Conservation (phyloP, 208 protist genomes). For the Trypanosoma mega region DNA sequence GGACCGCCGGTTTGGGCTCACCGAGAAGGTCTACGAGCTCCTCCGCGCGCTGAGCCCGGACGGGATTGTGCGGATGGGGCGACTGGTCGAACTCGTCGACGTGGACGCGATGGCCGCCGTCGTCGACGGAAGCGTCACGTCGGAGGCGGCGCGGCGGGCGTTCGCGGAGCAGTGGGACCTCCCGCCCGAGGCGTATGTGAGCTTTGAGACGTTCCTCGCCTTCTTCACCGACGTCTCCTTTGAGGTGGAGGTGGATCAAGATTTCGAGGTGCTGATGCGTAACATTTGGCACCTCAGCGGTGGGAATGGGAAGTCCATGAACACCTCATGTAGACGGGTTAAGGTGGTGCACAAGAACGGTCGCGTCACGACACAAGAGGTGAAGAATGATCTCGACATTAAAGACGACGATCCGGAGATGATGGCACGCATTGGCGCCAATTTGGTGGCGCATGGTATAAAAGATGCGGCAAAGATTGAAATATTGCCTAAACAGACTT, state of each 20-base stretch:
- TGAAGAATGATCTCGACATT: conserved; percentile 87
- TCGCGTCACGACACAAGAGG: conserved; percentile 66
- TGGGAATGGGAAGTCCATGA: conserved; percentile 72
- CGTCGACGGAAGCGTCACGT: conserved; percentile 32
- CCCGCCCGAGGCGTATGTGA: conserved; percentile 41
- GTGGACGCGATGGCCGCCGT: conserved; percentile 49
- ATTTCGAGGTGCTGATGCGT: conserved; percentile 84
- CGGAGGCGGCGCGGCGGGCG: conserved; percentile 39
- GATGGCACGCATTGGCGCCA: conserved; percentile 50
- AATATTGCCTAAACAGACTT: conserved; percentile 29
- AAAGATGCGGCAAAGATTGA: conserved; percentile 78
- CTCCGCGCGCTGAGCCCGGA: conserved; percentile 54
- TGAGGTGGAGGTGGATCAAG: conserved; percentile 69
- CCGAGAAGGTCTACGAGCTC: conserved; percentile 65
- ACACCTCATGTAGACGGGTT: conserved; percentile 87
- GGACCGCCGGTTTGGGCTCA: conserved; percentile 58
- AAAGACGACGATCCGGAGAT: conserved; percentile 43
- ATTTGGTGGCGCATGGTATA: conserved; percentile 77
- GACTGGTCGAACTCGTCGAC: conserved; percentile 70
- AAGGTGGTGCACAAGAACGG: conserved; percentile 83
- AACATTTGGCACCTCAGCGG: conserved; percentile 91
- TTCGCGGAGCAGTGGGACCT: conserved; percentile 76
- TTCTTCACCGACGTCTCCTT: conserved; percentile 83
- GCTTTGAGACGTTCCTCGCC: conserved; percentile 44
- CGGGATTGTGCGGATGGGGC: conserved; percentile 39